Base-by-base conservation (phyloP, 2,329 filamentous ascomycete genomes). In the Aspergillus candidus region DNA sequence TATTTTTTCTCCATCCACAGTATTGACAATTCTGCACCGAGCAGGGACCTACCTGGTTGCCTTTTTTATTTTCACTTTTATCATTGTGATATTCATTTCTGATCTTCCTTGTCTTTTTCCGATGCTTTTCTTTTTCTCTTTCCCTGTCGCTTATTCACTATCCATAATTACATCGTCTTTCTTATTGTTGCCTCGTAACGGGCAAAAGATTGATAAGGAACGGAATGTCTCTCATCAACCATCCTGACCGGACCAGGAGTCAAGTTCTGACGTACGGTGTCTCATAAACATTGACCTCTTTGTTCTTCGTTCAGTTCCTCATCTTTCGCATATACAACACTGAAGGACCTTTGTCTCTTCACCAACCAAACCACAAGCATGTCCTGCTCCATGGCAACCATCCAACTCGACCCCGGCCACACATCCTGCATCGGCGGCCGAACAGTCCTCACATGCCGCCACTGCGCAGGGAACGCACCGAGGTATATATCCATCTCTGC, bases 401-500 rank as follows among this genome's bases (percentile, higher is more conserved):
- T 58, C 32, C 40, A 53, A 18, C 54, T 64, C 4, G 63, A 66
- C 38, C 63, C 63, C 2, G 46, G 50, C 4, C 63, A 66, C 37
- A 57, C 50, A 6, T 60, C 58, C 10, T 67, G 65, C 50, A 58
- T 62, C 30, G 59, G 63, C 11, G 63, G 65, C 3, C 53, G 53
- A 34, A 62, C 57, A 4, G 60, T 64, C 17, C 6, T 60, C 11
- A 67, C 63, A 35, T 67, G 65, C 47, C 55, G 55, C n/a, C 49
- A 48, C 35, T 67, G 65, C 37, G 65, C 65, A 13, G 65, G 65
- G 1, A 64, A 67, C 47, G 61, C 63, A 41, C 63, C 63, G 17
- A 60, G 65, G 65, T 67, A 56, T 27, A 40, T 37, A 18, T 18
- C 10, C 11, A n/a, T 12, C 18, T 18, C 18, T 18, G 18, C 18